Base-by-base conservation (phyloP, 1,284 basidiomycete genomes). In the Psilocybe mexicana region DNA sequence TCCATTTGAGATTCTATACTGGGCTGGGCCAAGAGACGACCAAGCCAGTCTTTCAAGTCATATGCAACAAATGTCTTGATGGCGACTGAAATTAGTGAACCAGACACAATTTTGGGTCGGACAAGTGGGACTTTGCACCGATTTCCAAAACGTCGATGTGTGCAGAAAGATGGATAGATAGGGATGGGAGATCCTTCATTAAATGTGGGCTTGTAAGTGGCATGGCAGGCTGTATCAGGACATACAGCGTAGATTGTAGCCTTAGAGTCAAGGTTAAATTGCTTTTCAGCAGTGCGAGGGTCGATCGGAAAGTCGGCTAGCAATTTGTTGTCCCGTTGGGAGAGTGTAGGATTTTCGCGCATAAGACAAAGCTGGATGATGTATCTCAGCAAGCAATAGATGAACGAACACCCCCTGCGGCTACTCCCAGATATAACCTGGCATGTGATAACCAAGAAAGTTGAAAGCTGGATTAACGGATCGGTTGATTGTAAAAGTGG, bases 271-370 rank as follows among this genome's bases (percentile, higher is more conserved):
- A 66, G 55, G 24, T 62, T 40, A 25, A 67, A 61, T 11, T 52
- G n/a, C 6, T 46, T 45, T 1, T 44, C 52, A 1, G 60, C 59
- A n/a, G 53, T 47, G 12, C 45, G 35, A 40, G 53, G 53, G 38
- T 68, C 62, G 0, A 25, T 40, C 8, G 65, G 65, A 47, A 65
- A 68, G 45, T 63, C 52, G 10, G 45, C 30, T 6, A 63, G 8
- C 14, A 58, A 30, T 46, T 48, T 46, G 50, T 30, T 49, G 28
- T 62, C 60, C 18, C 52, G 55, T 11, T 52, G 54, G 6, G 50
- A 49, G 18, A 60, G 52, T 2, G 30, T 38, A 42, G 44, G 10
- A 40, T 47, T n/a, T 18, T 55, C 36, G 12, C 35, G 36, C 40
- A 63, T 52, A 11, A 63, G 38, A 10, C 42, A 56, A 11, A 55